phyloP scores from a whole-genome alignment of 371 early-diverging fungal genomes.

The Dinochytrium kinnereticum region DNA sequence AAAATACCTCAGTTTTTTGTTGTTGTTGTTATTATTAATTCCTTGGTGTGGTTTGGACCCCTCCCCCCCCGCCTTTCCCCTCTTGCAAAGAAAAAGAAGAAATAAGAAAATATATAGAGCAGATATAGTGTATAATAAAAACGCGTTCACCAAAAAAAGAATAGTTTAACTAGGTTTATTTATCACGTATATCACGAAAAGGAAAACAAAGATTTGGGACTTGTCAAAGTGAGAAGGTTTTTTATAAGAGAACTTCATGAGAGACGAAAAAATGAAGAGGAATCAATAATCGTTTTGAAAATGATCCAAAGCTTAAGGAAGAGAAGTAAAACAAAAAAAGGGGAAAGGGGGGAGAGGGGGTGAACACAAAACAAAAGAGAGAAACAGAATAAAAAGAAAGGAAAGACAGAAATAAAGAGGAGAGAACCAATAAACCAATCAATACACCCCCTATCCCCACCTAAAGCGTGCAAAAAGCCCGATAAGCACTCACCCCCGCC shows the following conservation, averaged over 20 bases:
- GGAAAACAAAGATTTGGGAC: no score
- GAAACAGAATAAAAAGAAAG: background rate
- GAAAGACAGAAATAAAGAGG: background rate
- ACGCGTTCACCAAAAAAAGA: no score
- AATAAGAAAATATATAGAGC: no score
- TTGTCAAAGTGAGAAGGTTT: no score
- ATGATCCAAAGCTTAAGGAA: no score
- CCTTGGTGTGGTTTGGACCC: no score
- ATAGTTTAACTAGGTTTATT: no score
- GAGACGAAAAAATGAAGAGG: background rate
- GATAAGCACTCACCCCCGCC: slow-evolving; percentile 35
- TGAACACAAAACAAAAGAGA: background rate
- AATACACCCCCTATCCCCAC: background rate
- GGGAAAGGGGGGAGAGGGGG: background rate
- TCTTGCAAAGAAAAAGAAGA: no score
- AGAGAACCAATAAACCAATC: background rate
- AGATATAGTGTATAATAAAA: no score
- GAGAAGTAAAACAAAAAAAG: no score
- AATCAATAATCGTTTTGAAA: background rate
- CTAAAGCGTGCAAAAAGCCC: slow-evolving; percentile 43
- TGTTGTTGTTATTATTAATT: no score
- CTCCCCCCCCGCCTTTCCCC: no score
- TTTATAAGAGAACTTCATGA: background rate
- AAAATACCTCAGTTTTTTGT: background rate
- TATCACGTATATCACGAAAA: background rate